These are phyloP conservation scores for Rosa rugosa DNA, from an alignment of 306 rosid species.

Conservation along the genomic window DNA sequence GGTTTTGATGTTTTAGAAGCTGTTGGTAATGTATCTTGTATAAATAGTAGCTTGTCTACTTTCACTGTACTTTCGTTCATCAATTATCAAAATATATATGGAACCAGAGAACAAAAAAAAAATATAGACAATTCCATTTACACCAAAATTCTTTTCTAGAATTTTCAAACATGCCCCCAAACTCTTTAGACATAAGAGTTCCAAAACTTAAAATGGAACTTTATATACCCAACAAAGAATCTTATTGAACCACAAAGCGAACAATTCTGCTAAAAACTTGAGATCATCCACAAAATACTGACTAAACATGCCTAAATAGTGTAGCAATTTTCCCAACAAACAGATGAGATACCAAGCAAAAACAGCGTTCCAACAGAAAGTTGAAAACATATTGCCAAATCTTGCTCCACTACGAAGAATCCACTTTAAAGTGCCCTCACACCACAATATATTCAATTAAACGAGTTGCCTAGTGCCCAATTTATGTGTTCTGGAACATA, in stretches of 20 bases:
- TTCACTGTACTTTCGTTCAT: background rate
- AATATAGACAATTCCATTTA: background rate
- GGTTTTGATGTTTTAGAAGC: background rate
- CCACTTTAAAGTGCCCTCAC: background rate
- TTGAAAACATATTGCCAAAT: background rate
- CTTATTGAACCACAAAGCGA: background rate
- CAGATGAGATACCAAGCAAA: background rate
- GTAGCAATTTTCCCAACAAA: background rate
- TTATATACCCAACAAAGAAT: background rate
- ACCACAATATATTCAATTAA: background rate
- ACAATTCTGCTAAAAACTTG: background rate
- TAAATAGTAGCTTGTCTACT: background rate
- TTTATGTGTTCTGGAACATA: background rate
- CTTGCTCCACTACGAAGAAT: background rate
- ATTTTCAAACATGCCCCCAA: background rate
- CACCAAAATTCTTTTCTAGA: background rate
- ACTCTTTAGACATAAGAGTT: background rate
- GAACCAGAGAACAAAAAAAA: background rate
- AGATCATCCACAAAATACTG: background rate
- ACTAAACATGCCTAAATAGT: background rate
- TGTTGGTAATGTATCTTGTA: background rate
- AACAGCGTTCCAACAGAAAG: background rate
- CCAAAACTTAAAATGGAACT: background rate
- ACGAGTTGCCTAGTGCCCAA: background rate
- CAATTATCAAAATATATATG: background rate